Percentiles rank a stretch among this genome's conserved stretches.
phyloP scores from a whole-genome alignment of 83 land plant genomes.

The Picea abies region DNA sequence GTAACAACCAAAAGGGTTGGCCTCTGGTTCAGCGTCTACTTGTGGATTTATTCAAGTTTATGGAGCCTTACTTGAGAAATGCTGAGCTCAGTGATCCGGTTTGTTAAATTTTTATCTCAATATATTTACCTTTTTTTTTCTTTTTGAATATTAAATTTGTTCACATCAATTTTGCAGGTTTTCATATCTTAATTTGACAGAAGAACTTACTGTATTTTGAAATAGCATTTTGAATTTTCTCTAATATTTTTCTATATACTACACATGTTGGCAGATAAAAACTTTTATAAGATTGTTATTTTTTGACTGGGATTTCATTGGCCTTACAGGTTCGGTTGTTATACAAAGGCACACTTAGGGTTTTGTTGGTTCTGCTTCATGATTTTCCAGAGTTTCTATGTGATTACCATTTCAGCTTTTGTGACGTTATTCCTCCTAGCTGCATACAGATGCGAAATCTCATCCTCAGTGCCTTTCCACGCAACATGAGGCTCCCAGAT shows the following conservation, averaged over 20 bases:
- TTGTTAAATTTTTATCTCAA: constrained; percentile 6
- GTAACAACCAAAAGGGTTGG: constrained; percentile 84
- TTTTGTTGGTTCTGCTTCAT: constrained; percentile 87
- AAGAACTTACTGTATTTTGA: neutral
- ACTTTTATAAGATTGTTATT: neutral
- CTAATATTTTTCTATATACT: neutral
- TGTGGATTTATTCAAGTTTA: constrained; percentile 88
- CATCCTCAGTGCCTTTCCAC: constrained; percentile 97
- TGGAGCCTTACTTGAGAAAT: constrained; percentile 96
- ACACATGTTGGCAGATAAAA: neutral
- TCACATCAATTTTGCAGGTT: neutral
- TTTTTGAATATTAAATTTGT: neutral
- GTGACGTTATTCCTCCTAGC: constrained; percentile 96
- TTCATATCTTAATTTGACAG: neutral
- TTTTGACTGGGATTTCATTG: neutral
- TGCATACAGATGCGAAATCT: constrained; percentile 98
- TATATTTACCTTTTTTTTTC: neutral
- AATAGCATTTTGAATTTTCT: neutral
- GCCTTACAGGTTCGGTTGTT: constrained; percentile 79
- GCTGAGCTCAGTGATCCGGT: constrained; percentile 92
- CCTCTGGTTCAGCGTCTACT: constrained; percentile 78
- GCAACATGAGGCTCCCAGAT: constrained; percentile 94
- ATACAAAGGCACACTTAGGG: constrained; percentile 89
- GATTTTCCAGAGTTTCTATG: constrained; percentile 99
- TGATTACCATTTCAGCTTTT: constrained; percentile 97